Percentiles rank a stretch among this genome's conserved stretches.
These are phyloP conservation scores for Saccharomycopsis fermentans DNA, from an alignment of 805 yeast genomes.

Conservation along the genomic window DNA sequence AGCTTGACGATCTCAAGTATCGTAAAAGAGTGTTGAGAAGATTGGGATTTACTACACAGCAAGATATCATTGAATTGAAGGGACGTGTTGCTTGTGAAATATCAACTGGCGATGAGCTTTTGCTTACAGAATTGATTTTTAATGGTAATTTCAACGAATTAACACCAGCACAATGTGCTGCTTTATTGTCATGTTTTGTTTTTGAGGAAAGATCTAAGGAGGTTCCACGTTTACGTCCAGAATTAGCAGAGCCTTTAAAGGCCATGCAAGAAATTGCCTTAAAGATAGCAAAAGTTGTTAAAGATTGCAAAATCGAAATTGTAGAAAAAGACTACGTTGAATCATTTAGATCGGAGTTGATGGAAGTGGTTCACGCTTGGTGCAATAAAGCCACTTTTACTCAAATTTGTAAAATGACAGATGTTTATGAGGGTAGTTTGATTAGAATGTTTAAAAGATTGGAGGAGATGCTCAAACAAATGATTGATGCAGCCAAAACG, in stretches of 20 bases:
- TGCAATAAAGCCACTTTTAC: conserved; percentile 93
- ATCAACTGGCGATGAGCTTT: conserved; percentile 74
- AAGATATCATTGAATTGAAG: conserved; percentile 87
- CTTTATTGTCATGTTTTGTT: conserved; percentile 86
- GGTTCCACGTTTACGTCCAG: conserved; percentile 75
- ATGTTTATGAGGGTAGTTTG: conserved; percentile 93
- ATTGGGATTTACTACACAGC: conserved; percentile 76
- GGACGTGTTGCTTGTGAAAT: conserved; percentile 98
- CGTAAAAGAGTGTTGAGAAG: conserved; percentile 89
- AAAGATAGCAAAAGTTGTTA: conserved; percentile 79
- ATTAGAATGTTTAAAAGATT: conserved; percentile 90
- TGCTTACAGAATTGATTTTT: conserved; percentile 85
- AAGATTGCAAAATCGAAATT: conserved; percentile 82
- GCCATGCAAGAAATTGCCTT: conserved; percentile 85
- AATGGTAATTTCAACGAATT: conserved; percentile 91
- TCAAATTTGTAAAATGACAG: conserved; percentile 97
- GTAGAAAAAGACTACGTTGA: conserved; percentile 90
- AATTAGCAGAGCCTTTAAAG: conserved; percentile 84
- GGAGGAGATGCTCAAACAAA: conserved; percentile 86
- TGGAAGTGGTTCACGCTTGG: conserved; percentile 97
- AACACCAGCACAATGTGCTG: conserved; percentile 84
- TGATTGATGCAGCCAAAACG: conserved; percentile 84
- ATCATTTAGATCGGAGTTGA: conserved; percentile 80
- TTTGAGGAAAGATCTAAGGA: conserved; percentile 94
- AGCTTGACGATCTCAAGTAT: conserved; percentile 85